Conservation (phyloP, 179 eudicot species). For the Pouteria campechiana region DNA sequence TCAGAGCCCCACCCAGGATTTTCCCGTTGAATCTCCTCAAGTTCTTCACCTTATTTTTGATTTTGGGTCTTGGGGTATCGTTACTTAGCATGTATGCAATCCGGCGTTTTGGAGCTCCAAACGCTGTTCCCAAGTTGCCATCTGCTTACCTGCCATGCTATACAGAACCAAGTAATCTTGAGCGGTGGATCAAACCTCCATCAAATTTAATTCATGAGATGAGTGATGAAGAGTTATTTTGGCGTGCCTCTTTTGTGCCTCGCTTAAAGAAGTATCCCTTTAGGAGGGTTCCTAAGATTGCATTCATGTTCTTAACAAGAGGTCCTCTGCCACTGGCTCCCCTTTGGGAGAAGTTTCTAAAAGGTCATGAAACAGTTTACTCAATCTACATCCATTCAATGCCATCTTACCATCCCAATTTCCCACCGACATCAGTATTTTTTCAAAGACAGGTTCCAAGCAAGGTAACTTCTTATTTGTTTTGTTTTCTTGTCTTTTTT, state of each 20-base stretch:
- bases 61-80: slow-evolving; percentile 42
- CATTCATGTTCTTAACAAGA: slow-evolving; percentile 87
- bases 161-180: slow-evolving; percentile 21
- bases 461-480: slow-evolving; percentile 48
- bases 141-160: slow-evolving; percentile 46
- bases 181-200: slow-evolving; percentile 55
- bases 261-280: slow-evolving; percentile 57
- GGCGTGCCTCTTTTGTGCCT: slow-evolving; percentile 77
- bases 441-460: slow-evolving; percentile 72
- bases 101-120: slow-evolving; percentile 36
- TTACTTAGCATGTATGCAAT: slow-evolving; percentile 46
- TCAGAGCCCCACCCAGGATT: slow-evolving; percentile 38
- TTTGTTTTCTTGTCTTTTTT: background rate
- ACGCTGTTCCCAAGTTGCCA: slow-evolving; percentile 15
- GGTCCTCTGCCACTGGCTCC: slow-evolving; percentile 86
- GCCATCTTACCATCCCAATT: slow-evolving; percentile 45
- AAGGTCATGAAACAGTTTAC: slow-evolving; percentile 48
- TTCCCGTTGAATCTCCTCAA: slow-evolving; percentile 51
- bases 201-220: slow-evolving; percentile 56
- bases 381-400: slow-evolving; percentile 74
- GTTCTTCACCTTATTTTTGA: slow-evolving; percentile 43
- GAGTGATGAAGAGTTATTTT: slow-evolving; percentile 75
- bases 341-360: slow-evolving; percentile 77
- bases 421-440: slow-evolving; percentile 60
- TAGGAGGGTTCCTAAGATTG: slow-evolving; percentile 60